Evolutionary conservation across 2,329 filamentous ascomycete genomes (phyloP).

Genomic region (Verticillium alfalfae): DNA sequence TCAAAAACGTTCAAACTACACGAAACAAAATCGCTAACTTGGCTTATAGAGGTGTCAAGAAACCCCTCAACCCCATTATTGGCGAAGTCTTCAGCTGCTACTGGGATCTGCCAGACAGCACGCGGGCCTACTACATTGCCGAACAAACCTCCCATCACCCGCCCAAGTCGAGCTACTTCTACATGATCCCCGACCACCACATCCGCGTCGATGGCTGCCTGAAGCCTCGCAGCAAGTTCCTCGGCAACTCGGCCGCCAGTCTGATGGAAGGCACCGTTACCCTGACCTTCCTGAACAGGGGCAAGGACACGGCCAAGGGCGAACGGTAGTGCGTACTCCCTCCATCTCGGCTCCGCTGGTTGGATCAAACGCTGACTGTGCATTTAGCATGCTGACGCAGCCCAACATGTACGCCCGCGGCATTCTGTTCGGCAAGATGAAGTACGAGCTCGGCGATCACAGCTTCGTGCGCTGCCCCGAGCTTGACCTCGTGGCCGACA

Average conservation of each 20-base stretch:
- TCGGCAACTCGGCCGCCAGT: slow-evolving; percentile 95
- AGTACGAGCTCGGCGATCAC: slow-evolving; percentile 96
- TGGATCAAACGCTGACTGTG: slow-evolving; percentile 8
- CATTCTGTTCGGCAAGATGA: slow-evolving; percentile 98
- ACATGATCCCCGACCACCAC: slow-evolving; percentile 89
- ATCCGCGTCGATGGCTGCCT: slow-evolving; percentile 94
- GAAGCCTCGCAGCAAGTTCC: slow-evolving; percentile 89
- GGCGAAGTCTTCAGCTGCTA: slow-evolving; percentile 94
- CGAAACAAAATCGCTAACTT: neutral
- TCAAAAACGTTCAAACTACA: too few relatives aligned
- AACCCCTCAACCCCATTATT: slow-evolving; percentile 92
- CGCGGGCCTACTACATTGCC: slow-evolving; percentile 88
- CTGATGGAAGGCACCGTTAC: slow-evolving; percentile 97
- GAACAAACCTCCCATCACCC: slow-evolving; percentile 98
- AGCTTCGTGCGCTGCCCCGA: slow-evolving; percentile 91
- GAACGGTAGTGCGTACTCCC: slow-evolving; percentile 74
- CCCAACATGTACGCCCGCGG: slow-evolving; percentile 99
- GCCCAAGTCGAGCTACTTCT: slow-evolving; percentile 98
- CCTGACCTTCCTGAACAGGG: slow-evolving; percentile 74
- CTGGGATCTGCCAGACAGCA: slow-evolving; percentile 85
- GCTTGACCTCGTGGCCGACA: slow-evolving; percentile 76
- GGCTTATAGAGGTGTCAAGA: slow-evolving; percentile 78
- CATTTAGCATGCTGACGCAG: slow-evolving; percentile 76
- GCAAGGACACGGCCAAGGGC: slow-evolving; percentile 56
- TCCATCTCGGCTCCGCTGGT: neutral